Conservation (phyloP, 306 rosid genomes). For the Vigna nakashimae region DNA sequence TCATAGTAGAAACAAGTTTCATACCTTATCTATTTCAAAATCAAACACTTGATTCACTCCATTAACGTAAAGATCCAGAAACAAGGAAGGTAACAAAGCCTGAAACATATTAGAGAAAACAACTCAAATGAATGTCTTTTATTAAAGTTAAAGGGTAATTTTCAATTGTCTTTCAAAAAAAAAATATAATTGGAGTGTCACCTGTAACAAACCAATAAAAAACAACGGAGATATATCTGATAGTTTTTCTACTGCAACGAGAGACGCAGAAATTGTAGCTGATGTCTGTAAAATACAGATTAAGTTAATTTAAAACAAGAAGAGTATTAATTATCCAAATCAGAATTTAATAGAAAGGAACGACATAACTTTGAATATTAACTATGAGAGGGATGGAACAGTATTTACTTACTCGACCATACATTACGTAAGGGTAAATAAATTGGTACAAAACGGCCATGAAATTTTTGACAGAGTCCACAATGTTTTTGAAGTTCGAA, state of each 20-base stretch:
- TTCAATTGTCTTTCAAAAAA: background rate
- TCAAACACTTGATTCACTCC: slow-evolving; percentile 65
- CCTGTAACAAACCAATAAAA: no score
- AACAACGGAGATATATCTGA: no score
- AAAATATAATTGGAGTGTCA: background rate
- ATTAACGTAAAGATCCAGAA: slow-evolving; percentile 42
- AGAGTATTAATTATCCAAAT: background rate
- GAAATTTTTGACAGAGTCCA: slow-evolving; percentile 27
- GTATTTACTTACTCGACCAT: slow-evolving; percentile 61
- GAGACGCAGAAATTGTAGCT: background rate
- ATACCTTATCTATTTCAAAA: slow-evolving; percentile 9
- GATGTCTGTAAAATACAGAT: background rate
- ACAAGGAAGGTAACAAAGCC: slow-evolving; percentile 67
- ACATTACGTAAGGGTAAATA: slow-evolving; percentile 74
- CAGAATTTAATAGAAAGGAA: background rate
- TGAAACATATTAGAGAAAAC: slow-evolving; percentile 42
- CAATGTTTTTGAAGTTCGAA: slow-evolving; percentile 42
- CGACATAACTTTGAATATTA: background rate
- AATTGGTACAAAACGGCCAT: slow-evolving; percentile 47
- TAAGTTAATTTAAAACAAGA: background rate
- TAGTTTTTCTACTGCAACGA: no score
- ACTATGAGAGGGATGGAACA: background rate
- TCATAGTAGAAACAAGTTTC: background rate
- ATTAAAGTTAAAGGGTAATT: background rate
- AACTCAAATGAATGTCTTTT: background rate